Base-by-base conservation (phyloP, 345 rosid species). In the Bruguiera sexangula region DNA sequence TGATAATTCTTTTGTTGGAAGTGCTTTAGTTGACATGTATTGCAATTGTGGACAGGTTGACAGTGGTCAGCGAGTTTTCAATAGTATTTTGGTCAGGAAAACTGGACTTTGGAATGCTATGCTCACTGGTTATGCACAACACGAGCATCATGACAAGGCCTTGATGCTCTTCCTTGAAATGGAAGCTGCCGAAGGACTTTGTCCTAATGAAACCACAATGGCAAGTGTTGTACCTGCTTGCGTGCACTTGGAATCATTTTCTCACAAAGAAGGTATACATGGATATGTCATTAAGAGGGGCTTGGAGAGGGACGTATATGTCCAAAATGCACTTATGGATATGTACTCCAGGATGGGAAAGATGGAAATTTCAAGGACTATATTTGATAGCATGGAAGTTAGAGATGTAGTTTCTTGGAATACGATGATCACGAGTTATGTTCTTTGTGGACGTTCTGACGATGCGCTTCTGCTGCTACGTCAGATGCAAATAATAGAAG, bases 1-100 rank as follows among this genome's bases (percentile, higher is more conserved):
- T 52, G 85, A 76, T 63, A 94, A 94, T 84, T 87, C 96, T 60
- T 94, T 86, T 73, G 92, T 89, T 50, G 97, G 89, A 2, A 94
- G 96, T 71, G 96, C 96, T 73, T 81, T 94, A 59, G 93, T 94
- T 70, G 98, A 94, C 73, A 89, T 94, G 97, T 94, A 89, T 78
- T 88, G 92, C 76, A 94, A 92, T 67, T 94, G 96, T 69, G 82
- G 77, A 61, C 65, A 70, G 77, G 89, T 88, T 36, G 80, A 84
- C 61, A 80, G 84, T 78, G 97, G 87, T 36, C 85, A 87, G 48
- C 69, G 70, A 63, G 90, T 88, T 52, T 91, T 94, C 79, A 79
- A 89, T 75, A 65, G 81, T 34, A 70, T 83, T 36, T 62, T 43
- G 50, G 85, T 84, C 63, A 72, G 75, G 78, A 83, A 73, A 78